Base-by-base conservation (phyloP, 495 filamentous ascomycete species). In the Tuber calosporum region DNA sequence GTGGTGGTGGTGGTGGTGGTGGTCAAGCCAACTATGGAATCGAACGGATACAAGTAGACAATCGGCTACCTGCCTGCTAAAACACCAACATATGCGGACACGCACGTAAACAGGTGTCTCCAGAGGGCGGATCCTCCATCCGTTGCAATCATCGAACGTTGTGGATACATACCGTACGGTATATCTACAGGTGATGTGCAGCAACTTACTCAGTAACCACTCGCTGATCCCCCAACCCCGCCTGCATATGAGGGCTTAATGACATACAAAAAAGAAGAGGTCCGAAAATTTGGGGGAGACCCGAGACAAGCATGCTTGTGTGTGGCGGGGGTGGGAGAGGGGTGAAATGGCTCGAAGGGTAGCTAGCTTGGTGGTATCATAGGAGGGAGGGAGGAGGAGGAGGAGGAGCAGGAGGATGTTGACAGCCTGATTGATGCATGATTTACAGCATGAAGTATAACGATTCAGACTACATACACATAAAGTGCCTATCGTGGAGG, bases 381-480 rank as follows among this genome's bases (percentile, higher is more conserved):
- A 30, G 22, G 45, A 3, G 3, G 40, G 11, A 0, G 17, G 40
- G 40, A 45, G 42, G 19, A 45, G 42, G 17, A 45, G 42, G 2
- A 43, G 42, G 15, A 5, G 15, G 19, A 20, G 7, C 7, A 30
- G 26, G n/a, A 62, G 11, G 11, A 30, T 11, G 53, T 30, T n/a
- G 53, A 30, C 26, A 62, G 26, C n/a, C 53, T 4, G 30, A 30
- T 13, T 62, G 53, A 62, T 62, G 30, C 53, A 62, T 62, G 53
- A 62, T 30, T 30, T 62, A 30, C 11, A n/a, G n/a, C n/a, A n/a
- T n/a, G 26, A 62, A 62, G 53, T 13, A 62, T 62, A n/a, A 62
- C 30, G 53, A 62, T 62, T 62, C n/a, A 26, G 53, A 62, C 53
- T 26, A 30, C 53, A 62, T 62, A 62, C n/a, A 62, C 53, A 62